Evolutionary conservation across 2,329 filamentous ascomycete genomes (phyloP), one percentile per base, ranked within the genome.

Genomic region (Nigrospora oryzae): DNA sequence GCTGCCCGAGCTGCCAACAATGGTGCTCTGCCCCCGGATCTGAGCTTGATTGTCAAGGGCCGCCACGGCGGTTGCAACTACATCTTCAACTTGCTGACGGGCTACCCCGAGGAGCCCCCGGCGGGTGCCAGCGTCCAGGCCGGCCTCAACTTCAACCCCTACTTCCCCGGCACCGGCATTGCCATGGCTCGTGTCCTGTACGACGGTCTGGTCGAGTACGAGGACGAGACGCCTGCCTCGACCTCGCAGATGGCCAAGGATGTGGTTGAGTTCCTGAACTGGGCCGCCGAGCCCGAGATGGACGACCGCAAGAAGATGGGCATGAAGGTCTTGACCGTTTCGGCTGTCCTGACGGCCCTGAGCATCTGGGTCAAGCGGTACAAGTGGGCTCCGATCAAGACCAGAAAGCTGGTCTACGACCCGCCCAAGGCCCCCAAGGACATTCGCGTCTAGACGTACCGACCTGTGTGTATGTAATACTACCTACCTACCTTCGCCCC

Each of bases 211-310:
- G 93, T 98, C 52, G 93, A 98, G 69, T 98, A 97, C 73, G 93
- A 98, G 67, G 93, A 98, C 57, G 89, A 80, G 52, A 98, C 93
- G 36, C 87, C 89, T 43, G 93, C 93, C 41, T 88, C 91, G 50
- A 89, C 89, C 55, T 96, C 91, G 52, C 93, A 98, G 75, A 98
- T 98, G 93, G 93, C 93, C 69, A 98, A 98, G 84, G 93, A 98
- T 60, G 93, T 98, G 49, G 83, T 86, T 49, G 93, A 98, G 73
- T 98, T 98, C 77, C 79, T 98, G 64, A 97, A 98, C 84, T 98
- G 93, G 93, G 79, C 93, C 44, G 90, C 93, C 47, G 93, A 98
- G 76, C 93, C 93, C 40, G 93, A 98, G 78, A 95, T 96, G 89
- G 93, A 98, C 64, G 84, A 96, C 66, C 86, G 93, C 65, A 98